Evolutionary conservation across 345 rosid genomes (phyloP).

Genomic region (Clausena lansium): DNA sequence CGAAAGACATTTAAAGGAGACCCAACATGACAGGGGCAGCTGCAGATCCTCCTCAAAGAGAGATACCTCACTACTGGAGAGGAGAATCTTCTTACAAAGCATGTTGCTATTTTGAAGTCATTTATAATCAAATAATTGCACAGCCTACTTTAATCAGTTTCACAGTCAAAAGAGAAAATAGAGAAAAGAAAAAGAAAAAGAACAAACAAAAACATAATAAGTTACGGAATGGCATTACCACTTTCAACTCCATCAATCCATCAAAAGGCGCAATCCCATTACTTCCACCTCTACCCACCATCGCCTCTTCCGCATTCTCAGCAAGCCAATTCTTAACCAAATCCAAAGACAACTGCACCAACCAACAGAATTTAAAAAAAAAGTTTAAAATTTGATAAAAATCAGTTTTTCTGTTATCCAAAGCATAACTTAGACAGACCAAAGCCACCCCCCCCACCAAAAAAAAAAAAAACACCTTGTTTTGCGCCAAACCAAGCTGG

Average conservation of each 20-base stretch:
- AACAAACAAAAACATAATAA: neutral
- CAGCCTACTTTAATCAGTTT: neutral
- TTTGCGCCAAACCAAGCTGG: conserved; percentile 72
- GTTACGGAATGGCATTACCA: conserved; percentile 40
- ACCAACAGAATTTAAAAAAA: neutral
- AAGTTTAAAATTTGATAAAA: neutral
- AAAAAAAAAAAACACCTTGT: conserved; percentile 42
- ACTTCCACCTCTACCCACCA: conserved; percentile 45
- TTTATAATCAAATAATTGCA: neutral
- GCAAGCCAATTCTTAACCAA: conserved; percentile 58
- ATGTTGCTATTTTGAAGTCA: neutral
- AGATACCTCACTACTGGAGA: neutral
- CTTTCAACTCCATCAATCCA: conserved; percentile 73
- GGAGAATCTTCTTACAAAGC: neutral
- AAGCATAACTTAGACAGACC: neutral
- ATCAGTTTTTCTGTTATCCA: neutral
- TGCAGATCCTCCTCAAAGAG: neutral
- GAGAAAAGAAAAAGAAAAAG: neutral
- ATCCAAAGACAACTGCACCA: conserved; percentile 47
- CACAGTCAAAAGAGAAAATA: neutral
- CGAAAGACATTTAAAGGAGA: too few species aligned
- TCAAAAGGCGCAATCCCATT: conserved; percentile 68
- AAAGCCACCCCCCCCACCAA: neutral
- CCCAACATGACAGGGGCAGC: neutral
- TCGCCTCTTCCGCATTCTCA: conserved; percentile 52